A percentile compares a stretch with the other conserved stretches of the same genome.
Evolutionary conservation across 2,329 filamentous ascomycete species (phyloP).

Genomic region (Exophiala lecanii-corni): DNA sequence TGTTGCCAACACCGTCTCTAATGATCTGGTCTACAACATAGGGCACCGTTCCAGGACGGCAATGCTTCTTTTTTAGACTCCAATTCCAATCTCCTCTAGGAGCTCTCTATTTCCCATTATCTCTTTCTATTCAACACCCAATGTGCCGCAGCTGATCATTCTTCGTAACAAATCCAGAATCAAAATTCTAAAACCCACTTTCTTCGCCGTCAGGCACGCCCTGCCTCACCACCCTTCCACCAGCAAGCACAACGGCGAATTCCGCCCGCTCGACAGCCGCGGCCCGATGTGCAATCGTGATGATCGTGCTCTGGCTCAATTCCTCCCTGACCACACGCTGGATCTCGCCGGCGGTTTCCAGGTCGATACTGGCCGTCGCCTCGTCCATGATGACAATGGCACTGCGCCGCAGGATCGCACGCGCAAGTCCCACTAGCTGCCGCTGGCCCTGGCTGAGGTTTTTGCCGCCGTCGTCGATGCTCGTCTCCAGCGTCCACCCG

Average conservation of each 20-base stretch:
- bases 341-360: constrained; percentile 54
- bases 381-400: constrained; percentile 63
- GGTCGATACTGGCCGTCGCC: constrained; percentile 61
- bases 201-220: constrained; percentile 9
- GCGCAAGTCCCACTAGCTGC: constrained; percentile 59
- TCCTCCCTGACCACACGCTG: constrained; percentile 53
- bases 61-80: too few relatives aligned
- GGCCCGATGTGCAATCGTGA: constrained; percentile 61
- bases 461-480: constrained; percentile 56
- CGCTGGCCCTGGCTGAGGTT: constrained; percentile 62
- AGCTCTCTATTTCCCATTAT: too few relatives aligned
- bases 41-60: too few relatives aligned
- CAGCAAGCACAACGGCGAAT: constrained; percentile 13
- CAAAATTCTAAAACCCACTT: too few relatives aligned
- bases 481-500: constrained; percentile 52
- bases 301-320: constrained; percentile 54
- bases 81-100: too few relatives aligned
- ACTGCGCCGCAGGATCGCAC: constrained; percentile 59
- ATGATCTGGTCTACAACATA: too few relatives aligned
- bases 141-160: too few relatives aligned
- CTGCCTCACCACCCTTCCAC: constrained; percentile 15
- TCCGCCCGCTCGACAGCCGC: constrained; percentile 48
- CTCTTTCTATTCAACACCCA: too few relatives aligned
- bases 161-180: too few relatives aligned
- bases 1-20: too few relatives aligned